A percentile compares a stretch with the other conserved stretches of the same genome.
These are phyloP conservation scores for Cystoisospora suis DNA, from an alignment of 169 alveolate species.

Conservation along the genomic window DNA sequence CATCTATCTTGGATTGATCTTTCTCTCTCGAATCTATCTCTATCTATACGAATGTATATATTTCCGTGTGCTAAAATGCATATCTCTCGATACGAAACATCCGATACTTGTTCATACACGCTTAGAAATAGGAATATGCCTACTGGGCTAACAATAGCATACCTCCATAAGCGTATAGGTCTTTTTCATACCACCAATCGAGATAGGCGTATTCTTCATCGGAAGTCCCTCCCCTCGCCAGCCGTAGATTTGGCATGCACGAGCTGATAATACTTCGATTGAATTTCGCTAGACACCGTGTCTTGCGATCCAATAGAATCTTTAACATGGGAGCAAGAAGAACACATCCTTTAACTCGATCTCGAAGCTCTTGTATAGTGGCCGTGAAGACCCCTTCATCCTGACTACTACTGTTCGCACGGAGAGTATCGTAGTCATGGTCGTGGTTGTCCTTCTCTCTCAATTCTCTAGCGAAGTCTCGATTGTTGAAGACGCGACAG, in stretches of 20 bases:
- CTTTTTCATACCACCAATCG: conserved; percentile 56
- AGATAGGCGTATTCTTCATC: conserved; percentile 50
- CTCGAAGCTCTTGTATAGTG: background rate
- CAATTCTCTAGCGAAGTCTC: background rate
- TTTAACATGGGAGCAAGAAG: conserved; percentile 49
- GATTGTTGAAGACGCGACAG: background rate
- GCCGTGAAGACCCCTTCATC: background rate
- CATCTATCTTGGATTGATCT: no score
- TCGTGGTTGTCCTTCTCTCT: no score
- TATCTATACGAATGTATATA: no score
- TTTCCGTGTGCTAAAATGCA: no score
- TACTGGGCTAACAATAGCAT: no score
- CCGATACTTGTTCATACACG: no score
- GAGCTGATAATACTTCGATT: conserved; percentile 36
- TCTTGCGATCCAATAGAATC: conserved; percentile 32
- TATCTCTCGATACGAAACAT: no score
- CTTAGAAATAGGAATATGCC: no score
- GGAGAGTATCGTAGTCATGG: background rate
- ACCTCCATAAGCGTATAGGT: conserved; percentile 50
- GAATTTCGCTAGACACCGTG: conserved; percentile 9
- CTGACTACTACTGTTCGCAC: background rate
- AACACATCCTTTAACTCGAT: conserved; percentile 39
- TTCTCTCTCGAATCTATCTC: background rate
- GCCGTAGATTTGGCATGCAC: conserved; percentile 51
- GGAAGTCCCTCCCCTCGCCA: conserved; percentile 12